These are phyloP conservation scores for Brettanomyces bruxellensis DNA, from an alignment of 805 yeast species.

Conservation along the genomic window DNA sequence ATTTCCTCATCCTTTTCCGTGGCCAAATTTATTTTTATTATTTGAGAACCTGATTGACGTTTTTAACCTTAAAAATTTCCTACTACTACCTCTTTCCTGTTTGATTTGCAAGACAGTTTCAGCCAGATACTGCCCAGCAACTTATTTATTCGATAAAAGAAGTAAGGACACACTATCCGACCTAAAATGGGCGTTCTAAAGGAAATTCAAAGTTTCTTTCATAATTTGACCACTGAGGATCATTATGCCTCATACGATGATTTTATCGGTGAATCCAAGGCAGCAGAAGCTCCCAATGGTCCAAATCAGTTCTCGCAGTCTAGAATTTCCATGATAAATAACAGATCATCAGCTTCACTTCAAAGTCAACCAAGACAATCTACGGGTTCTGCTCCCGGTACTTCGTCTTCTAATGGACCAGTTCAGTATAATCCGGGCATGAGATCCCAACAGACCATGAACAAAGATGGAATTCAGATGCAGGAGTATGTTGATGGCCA, in stretches of 20 bases:
- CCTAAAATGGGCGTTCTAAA: constrained; percentile 20
- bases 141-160: no score
- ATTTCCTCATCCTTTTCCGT: no score
- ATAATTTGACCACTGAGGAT: constrained; percentile 49
- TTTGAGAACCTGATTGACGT: no score
- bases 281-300: constrained; percentile 18
- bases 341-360: constrained; percentile 26
- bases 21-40: no score
- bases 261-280: constrained; percentile 10
- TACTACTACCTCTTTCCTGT: no score
- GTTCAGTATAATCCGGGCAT: constrained; percentile 34
- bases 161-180: no score
- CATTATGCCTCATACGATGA: constrained; percentile 49
- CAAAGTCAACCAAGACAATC: constrained; percentile 32
- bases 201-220: constrained; percentile 27
- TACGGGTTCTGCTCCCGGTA: constrained; percentile 18
- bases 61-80: no score
- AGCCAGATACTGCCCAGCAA: no score
- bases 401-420: constrained; percentile 20
- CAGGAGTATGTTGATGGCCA: constrained; percentile 33
- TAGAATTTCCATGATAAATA: constrained; percentile 20
- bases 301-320: constrained; percentile 15
- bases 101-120: no score
- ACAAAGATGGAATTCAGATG: constrained; percentile 47
- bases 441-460: constrained; percentile 29